Evolutionary conservation across 1,284 basidiomycete genomes (phyloP).

Genomic region (Irpex rosettiformis): DNA sequence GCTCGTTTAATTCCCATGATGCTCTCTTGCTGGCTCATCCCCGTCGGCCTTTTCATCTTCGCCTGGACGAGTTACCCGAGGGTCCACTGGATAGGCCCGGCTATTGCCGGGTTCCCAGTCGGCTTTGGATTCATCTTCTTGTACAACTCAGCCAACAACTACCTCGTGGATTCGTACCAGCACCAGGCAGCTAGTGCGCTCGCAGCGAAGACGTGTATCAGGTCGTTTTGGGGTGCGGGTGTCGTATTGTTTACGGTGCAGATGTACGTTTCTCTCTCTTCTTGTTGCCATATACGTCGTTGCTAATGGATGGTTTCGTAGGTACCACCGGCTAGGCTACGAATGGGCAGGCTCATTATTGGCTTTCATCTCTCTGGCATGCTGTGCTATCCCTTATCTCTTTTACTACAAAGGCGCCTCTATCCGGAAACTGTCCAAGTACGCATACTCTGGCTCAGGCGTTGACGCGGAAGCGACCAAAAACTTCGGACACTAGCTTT

Average conservation of each 20-base stretch:
- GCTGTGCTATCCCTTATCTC: constrained; percentile 15
- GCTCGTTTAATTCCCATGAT: constrained; percentile 41
- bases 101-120: constrained; percentile 41
- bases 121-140: constrained; percentile 43
- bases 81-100: constrained; percentile 36
- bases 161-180: constrained; percentile 45
- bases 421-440: constrained; percentile 15
- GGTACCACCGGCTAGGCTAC: constrained; percentile 11
- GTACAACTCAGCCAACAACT: constrained; percentile 40
- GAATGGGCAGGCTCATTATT: constrained; percentile 14
- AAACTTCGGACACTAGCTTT: neutral
- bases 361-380: constrained; percentile 14
- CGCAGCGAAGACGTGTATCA: constrained; percentile 37
- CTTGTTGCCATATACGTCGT: neutral
- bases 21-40: constrained; percentile 29
- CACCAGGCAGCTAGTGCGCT: constrained; percentile 30
- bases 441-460: constrained; percentile 9
- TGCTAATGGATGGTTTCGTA: neutral
- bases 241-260: constrained; percentile 39
- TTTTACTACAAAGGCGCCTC: constrained; percentile 16
- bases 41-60: constrained; percentile 35
- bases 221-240: constrained; percentile 44
- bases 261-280: constrained; percentile 16
- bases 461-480: neutral
- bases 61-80: constrained; percentile 28